These are phyloP conservation scores for Cryptococcus maquisensis DNA, from an alignment of 1,284 basidiomycete genomes.

Conservation along the genomic window DNA sequence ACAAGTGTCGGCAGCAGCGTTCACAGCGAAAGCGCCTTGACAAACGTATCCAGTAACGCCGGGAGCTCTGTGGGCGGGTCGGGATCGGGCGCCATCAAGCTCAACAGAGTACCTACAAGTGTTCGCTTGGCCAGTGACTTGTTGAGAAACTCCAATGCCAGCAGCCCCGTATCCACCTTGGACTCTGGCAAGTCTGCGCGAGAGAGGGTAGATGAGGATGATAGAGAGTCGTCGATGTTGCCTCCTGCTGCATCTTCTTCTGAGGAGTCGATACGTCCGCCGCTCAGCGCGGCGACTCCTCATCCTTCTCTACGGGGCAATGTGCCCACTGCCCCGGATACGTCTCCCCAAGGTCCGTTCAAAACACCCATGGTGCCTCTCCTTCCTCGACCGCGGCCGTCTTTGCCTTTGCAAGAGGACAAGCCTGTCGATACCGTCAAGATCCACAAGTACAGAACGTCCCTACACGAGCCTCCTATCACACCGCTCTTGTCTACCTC, in stretches of 20 bases:
- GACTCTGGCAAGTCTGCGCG: too few relatives aligned
- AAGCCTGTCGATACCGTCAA: constrained; percentile 5
- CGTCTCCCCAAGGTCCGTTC: constrained; percentile 7
- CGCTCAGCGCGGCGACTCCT: too few relatives aligned
- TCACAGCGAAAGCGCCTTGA: too few relatives aligned
- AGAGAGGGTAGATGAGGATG: too few relatives aligned
- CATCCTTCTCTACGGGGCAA: too few relatives aligned
- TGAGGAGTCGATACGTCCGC: too few relatives aligned
- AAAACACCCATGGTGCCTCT: constrained; percentile 19
- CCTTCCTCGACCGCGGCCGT: constrained; percentile 22
- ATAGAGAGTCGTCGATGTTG: too few relatives aligned
- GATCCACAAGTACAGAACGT: constrained; percentile 34
- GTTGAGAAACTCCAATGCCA: constrained; percentile 28
- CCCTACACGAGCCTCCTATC: constrained; percentile 32
- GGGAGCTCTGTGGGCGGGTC: constrained; percentile 9
- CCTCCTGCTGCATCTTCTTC: too few relatives aligned
- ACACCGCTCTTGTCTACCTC: constrained; percentile 2
- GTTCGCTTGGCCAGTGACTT: constrained; percentile 54
- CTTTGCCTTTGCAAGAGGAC: constrained; percentile 20
- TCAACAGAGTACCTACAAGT: constrained; percentile 55
- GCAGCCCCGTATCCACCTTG: constrained; percentile 1
- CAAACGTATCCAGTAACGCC: too few relatives aligned
- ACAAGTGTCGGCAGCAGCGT: background rate
- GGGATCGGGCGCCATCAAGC: constrained; percentile 45
- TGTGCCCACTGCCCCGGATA: too few relatives aligned